Percentiles rank a stretch among this genome's conserved stretches.
These are phyloP conservation scores for Colletotrichum euphorbiae DNA, from an alignment of 2,329 filamentous ascomycete species.

Conservation along the genomic window DNA sequence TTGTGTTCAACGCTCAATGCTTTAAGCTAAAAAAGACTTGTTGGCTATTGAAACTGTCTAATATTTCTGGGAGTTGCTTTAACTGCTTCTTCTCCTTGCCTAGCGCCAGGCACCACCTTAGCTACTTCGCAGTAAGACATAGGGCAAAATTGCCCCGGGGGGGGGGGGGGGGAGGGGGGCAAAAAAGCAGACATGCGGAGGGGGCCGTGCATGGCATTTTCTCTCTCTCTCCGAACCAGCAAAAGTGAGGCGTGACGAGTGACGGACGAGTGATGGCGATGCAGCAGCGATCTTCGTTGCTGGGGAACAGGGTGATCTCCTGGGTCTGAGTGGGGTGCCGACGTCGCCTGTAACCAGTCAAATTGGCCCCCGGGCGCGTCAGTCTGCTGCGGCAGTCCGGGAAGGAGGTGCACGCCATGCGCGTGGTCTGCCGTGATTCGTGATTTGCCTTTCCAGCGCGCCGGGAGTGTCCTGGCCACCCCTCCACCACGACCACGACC, in stretches of 20 bases:
- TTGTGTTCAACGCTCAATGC: too few relatives aligned
- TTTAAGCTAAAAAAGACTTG: too few relatives aligned
- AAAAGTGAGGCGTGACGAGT: too few relatives aligned
- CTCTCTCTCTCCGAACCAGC: neutral
- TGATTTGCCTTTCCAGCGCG: constrained; percentile 22
- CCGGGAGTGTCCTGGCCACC: neutral
- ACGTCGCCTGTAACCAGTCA: neutral
- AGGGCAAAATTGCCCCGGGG: neutral
- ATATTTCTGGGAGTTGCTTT: too few relatives aligned
- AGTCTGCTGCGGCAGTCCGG: constrained; percentile 5
- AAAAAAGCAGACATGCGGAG: neutral
- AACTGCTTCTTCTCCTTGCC: constrained; percentile 3
- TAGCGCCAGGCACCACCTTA: neutral
- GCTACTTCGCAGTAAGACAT: neutral
- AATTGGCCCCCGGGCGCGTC: too few relatives aligned
- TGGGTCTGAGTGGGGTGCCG: constrained; percentile 17
- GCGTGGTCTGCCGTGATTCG: constrained; percentile 27
- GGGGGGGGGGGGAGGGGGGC: neutral
- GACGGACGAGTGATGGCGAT: constrained; percentile 22
- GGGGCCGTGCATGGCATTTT: constrained; percentile 17
- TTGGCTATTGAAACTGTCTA: too few relatives aligned
- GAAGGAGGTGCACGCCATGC: neutral
- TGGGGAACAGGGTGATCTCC: constrained; percentile 38
- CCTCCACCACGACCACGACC: neutral
- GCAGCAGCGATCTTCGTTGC: constrained; percentile 39